These are phyloP conservation scores for Geranium rotundifolium DNA, from an alignment of 345 rosid genomes.

Conservation along the genomic window DNA sequence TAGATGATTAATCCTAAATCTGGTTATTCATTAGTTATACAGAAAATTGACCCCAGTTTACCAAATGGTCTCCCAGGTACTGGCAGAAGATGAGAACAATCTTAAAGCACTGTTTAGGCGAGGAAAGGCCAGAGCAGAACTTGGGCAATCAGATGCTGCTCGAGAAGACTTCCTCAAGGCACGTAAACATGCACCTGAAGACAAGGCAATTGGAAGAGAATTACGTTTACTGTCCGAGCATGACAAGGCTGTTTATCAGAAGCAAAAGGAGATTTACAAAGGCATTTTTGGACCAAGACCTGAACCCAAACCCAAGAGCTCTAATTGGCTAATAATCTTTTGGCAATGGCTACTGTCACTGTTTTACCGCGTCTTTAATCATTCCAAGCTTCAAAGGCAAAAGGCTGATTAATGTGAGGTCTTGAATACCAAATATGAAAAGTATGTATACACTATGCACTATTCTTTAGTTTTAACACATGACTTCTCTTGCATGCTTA, in stretches of 20 bases:
- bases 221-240: conserved; percentile 65
- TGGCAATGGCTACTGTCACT: conserved; percentile 40
- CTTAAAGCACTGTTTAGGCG: conserved; percentile 83
- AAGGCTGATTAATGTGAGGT: conserved; percentile 24
- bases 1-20: background rate
- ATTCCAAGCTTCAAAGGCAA: conserved; percentile 18
- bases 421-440: too few relatives aligned
- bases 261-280: conserved; percentile 76
- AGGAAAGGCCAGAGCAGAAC: conserved; percentile 83
- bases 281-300: conserved; percentile 65
- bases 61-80: conserved; percentile 36
- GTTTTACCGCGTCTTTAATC: conserved; percentile 5
- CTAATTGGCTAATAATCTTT: conserved; percentile 32
- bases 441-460: too few relatives aligned
- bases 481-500: too few relatives aligned
- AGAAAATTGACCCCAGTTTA: background rate
- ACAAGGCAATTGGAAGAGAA: conserved; percentile 70
- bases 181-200: conserved; percentile 69
- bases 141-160: conserved; percentile 87
- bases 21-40: background rate
- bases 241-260: conserved; percentile 67
- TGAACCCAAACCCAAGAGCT: conserved; percentile 28
- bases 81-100: conserved; percentile 81
- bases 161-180: conserved; percentile 80
- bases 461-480: too few relatives aligned